These are phyloP conservation scores for Ascochyta pisi DNA, from an alignment of 2,329 filamentous ascomycete genomes.

Conservation along the genomic window DNA sequence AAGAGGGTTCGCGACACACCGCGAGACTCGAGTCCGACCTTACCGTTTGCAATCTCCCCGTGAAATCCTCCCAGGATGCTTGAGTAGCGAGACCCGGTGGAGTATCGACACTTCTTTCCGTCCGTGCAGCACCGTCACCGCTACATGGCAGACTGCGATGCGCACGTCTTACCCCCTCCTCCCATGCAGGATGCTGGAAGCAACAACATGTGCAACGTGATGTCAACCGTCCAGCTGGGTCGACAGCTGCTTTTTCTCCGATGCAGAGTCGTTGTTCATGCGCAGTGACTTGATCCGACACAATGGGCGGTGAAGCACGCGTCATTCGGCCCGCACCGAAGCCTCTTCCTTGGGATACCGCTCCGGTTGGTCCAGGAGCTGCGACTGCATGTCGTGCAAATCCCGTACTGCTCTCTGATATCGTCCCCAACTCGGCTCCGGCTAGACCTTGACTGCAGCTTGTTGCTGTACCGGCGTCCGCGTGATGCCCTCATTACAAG, in stretches of 20 bases:
- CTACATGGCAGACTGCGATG: not conserved
- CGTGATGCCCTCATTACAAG: not conserved
- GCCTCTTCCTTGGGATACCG: slow-evolving; percentile 9
- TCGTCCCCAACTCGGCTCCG: not conserved
- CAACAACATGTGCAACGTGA: slow-evolving; percentile 3
- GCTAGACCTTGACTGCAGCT: not conserved
- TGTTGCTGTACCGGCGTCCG: not conserved
- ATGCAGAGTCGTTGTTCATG: slow-evolving; percentile 5
- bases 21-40: not conserved
- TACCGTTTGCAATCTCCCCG: too few species aligned
- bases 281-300: slow-evolving; percentile 10
- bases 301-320: slow-evolving; percentile 16
- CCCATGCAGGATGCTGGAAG: not conserved
- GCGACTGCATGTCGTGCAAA: not conserved
- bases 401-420: not conserved
- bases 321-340: slow-evolving; percentile 17
- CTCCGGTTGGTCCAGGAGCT: not conserved
- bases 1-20: not conserved
- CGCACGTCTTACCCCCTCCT: not conserved
- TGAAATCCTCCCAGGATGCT: not conserved
- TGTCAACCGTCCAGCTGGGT: slow-evolving; percentile 5
- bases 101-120: not conserved
- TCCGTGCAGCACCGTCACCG: slow-evolving; percentile 5
- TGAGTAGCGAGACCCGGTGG: not conserved
- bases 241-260: slow-evolving; percentile 3